Base-by-base conservation (phyloP, 2,329 filamentous ascomycete species). In the Aspergillus sp. region DNA sequence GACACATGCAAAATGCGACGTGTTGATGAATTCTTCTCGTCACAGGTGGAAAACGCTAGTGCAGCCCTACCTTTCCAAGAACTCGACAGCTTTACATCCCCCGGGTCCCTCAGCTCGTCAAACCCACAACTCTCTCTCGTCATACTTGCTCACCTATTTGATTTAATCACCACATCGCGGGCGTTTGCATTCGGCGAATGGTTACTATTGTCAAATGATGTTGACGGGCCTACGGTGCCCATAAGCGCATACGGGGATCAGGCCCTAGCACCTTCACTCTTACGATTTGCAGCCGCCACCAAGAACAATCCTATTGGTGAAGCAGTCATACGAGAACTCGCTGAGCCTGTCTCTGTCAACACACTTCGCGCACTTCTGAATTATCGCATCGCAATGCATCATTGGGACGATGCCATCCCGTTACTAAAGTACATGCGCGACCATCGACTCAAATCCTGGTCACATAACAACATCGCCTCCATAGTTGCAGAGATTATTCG, bases 201-300 rank as follows among this genome's bases (percentile, higher is more conserved):
- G 79, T 70, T 87, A 12, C 70, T 86, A 1, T 77, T 79, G 55
- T 79, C 78, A 0, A 64, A 77, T 9, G 82, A 84, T 61, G 62
- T 82, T 14, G 82, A 85, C 62, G 82, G 81, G 0, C 81, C 83
- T n/a, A 59, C 82, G 3, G 82, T 86, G 23, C 70, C 77, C 21
- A 63, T 67, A 12, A 65, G 67, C 19, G 61, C 77, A 24, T 85
- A 84, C 62, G 66, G 65, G 3, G 71, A 83, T 59, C 77, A 77
- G 31, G 71, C 72, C 48, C 71, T 87, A 23, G 76, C 80, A 3
- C 79, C 83, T 12, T 78, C 82, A 1, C 71, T 87, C 27, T 74
- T 85, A 35, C 78, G 80, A 17, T 86, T 84, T 63, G 84, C 83
- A 6, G 73, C 78, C 11, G 77, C 79, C 17, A 79, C 80, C 11